Evolutionary conservation across 306 rosid genomes (phyloP).

Genomic region (Biancaea sappan): DNA sequence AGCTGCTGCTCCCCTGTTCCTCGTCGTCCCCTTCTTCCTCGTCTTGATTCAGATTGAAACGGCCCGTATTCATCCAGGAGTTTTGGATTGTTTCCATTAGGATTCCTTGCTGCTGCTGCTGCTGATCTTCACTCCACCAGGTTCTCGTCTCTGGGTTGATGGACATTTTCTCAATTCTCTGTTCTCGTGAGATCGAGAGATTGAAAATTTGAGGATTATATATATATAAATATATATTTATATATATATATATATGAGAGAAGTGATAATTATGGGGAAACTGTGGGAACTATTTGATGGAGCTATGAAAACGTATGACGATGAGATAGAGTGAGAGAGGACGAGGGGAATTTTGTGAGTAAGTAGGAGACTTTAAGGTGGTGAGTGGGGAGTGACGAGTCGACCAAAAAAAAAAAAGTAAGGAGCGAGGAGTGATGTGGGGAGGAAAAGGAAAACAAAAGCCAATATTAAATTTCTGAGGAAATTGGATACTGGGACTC

Average conservation of each 20-base stretch:
- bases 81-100: constrained; percentile 34
- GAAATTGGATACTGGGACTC: constrained; percentile 11
- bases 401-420: too few relatives aligned
- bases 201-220: too few relatives aligned
- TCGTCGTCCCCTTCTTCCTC: constrained; percentile 28
- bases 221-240: too few relatives aligned
- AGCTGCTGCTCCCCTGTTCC: too few relatives aligned
- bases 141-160: too few relatives aligned
- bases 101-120: constrained; percentile 16
- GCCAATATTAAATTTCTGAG: constrained; percentile 45
- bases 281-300: constrained; percentile 58
- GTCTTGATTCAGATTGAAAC: constrained; percentile 31
- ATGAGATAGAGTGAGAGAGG: constrained; percentile 36
- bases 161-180: background rate
- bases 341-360: constrained; percentile 19
- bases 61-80: background rate
- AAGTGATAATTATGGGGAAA: constrained; percentile 48
- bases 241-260: too few relatives aligned
- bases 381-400: constrained; percentile 22
- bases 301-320: constrained; percentile 50
- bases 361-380: constrained; percentile 53
- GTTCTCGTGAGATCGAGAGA: too few relatives aligned
- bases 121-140: constrained; percentile 37
- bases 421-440: background rate
- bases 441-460: background rate